Percentiles rank a stretch among this genome's conserved stretches.
phyloP scores from a whole-genome alignment of 1,284 basidiomycete genomes.

The Pseudozyma flocculosa region DNA sequence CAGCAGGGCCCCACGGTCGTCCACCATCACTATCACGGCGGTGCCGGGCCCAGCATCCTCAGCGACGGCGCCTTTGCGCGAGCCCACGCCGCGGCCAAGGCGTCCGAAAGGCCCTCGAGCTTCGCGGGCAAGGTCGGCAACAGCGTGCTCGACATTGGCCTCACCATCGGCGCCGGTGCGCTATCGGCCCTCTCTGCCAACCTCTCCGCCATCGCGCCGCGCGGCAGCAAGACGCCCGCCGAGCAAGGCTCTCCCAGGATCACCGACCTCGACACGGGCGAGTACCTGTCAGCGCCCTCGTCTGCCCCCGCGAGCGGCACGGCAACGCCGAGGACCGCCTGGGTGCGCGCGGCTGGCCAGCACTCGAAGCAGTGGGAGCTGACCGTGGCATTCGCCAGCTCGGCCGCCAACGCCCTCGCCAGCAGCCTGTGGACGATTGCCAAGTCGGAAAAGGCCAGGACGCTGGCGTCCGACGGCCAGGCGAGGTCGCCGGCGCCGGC shows the following conservation, averaged over 20 bases:
- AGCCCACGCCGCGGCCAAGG: conserved; percentile 26
- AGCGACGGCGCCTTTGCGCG: conserved; percentile 12
- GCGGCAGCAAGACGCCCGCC: background rate
- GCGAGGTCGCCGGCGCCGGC: too few species aligned
- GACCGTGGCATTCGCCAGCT: conserved; percentile 30
- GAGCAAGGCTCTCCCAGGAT: conserved; percentile 3
- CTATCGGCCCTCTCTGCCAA: conserved; percentile 23
- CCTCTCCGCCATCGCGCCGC: conserved; percentile 23
- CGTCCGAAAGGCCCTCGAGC: conserved; percentile 1
- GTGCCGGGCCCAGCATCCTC: conserved; percentile 5
- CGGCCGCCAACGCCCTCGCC: conserved; percentile 30
- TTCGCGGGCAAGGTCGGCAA: conserved; percentile 27
- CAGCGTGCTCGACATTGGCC: conserved; percentile 21
- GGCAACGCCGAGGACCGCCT: conserved; percentile 17
- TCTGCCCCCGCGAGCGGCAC: conserved; percentile 13
- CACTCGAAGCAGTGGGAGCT: conserved; percentile 43
- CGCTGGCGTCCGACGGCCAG: too few species aligned
- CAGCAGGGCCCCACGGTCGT: conserved; percentile 7
- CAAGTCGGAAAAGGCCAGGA: background rate
- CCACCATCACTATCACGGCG: conserved; percentile 30
- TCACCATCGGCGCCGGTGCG: conserved; percentile 31
- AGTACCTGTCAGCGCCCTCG: conserved; percentile 9
- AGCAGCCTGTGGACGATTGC: conserved; percentile 25
- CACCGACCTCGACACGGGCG: conserved; percentile 26
- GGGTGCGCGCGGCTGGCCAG: conserved; percentile 21